Percentiles rank a stretch among this genome's conserved stretches.
Conservation (phyloP, 1,284 basidiomycete species). For the Coriolopsis trogii region DNA sequence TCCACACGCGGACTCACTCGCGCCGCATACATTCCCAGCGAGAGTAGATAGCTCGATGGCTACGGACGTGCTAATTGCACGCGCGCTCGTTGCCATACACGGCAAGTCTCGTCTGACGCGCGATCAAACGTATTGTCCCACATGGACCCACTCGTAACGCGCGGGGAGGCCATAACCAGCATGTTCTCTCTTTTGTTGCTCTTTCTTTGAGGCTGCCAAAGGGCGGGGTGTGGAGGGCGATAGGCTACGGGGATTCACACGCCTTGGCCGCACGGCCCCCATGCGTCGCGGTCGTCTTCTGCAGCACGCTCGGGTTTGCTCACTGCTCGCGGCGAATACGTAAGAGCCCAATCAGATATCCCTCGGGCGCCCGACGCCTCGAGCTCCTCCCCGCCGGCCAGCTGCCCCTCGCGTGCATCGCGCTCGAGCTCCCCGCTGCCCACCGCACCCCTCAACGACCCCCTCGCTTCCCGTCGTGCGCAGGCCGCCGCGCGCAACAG, state of each 20-base stretch:
- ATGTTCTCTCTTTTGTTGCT: neutral
- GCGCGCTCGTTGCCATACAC: neutral
- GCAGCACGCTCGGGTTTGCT: constrained; percentile 8
- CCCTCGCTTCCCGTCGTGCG: neutral
- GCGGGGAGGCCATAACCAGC: neutral
- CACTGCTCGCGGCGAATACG: constrained; percentile 14
- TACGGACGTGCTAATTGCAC: too few relatives aligned
- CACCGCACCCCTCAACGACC: neutral
- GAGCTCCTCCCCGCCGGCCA: constrained; percentile 5
- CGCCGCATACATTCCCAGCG: too few relatives aligned
- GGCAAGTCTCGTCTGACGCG: constrained; percentile 1
- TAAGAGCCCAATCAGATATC: constrained; percentile 20
- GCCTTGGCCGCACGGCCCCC: constrained; percentile 22
- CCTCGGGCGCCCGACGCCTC: neutral
- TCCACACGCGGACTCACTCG: neutral
- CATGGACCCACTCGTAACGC: constrained; percentile 14
- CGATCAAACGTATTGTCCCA: constrained; percentile 4
- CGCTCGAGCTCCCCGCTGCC: neutral
- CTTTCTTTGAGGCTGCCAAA: neutral
- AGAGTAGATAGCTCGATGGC: too few relatives aligned
- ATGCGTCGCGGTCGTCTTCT: constrained; percentile 14
- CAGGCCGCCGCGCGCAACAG: neutral
- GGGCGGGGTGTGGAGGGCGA: neutral
- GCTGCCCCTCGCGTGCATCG: constrained; percentile 4
- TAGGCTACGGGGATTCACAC: too few relatives aligned